Evolutionary conservation across 768 basidiomycete genomes (phyloP), one percentile per base, ranked within the genome.

Genomic region (Collybia nuda): DNA sequence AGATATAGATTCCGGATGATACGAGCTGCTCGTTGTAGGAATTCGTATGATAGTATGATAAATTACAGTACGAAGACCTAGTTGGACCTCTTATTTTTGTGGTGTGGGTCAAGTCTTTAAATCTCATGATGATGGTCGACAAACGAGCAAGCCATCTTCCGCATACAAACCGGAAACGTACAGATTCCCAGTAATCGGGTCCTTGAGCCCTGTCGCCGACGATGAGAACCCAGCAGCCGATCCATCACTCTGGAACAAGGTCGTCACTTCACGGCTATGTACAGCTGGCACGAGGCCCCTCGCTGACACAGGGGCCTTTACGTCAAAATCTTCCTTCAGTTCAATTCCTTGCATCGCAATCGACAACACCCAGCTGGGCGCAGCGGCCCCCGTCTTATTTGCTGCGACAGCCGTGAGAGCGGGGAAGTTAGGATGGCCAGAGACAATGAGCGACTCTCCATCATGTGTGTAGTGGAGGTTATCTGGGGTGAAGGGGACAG

Each of bases 201-300:
- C 85, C 29, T 72, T 62, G 54, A 87, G 50, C 1, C 71, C 78
- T 6, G 83, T 84, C 6, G 74, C 67, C 14, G 82, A 80, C 2
- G 76, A 67, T 12, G 76, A 73, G 57, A 86, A 85, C 12, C 32
- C 32, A 32, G 32, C 32, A 5, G 76, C 75, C 3, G 74, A 70
- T n/a, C 88, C 87, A 53, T 83, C 72, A 56, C 88, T 89, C 67
- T 86, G 87, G 68, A 86, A 89, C n/a, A 90, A 54, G 0, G 88
- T 87, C 58, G 76, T 71, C 24, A 88, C 48, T 28, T 73, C 71
- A 56, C 77, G 69, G 1, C 67, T 68, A 8, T 53, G 54, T 22
- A 68, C 61, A 14, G 61, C 57, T 0, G 72, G 61, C 0, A 77
- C 72, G 40, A 77, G 74, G 40, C 60, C 62, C 48, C 62, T 71